These are phyloP conservation scores for Pythium sukuiense DNA, from an alignment of 352 stramenopile species.

Conservation along the genomic window DNA sequence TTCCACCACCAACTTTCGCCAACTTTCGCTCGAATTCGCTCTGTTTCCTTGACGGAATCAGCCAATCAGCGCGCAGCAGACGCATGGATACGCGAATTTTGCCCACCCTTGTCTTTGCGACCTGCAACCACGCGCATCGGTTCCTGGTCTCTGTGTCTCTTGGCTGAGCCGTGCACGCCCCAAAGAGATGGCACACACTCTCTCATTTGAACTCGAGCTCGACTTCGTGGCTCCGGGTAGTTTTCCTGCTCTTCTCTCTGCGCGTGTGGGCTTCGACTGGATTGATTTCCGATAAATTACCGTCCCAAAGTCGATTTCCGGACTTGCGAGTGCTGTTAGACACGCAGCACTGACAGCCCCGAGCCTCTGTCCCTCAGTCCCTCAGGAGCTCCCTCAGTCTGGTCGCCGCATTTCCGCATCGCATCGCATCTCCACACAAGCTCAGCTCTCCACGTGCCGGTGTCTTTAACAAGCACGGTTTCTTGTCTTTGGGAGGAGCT, in stretches of 20 bases:
- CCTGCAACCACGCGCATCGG: neutral
- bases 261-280: neutral
- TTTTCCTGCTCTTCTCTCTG: neutral
- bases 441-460: conserved; percentile 5
- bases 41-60: conserved; percentile 29
- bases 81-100: conserved; percentile 28
- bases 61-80: conserved; percentile 21
- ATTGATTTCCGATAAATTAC: conserved; percentile 13
- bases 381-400: neutral
- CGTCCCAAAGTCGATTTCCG: neutral
- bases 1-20: neutral
- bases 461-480: conserved; percentile 29
- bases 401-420: conserved; percentile 24
- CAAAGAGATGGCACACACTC: too few relatives aligned
- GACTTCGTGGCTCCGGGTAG: neutral
- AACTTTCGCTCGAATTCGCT: conserved; percentile 9
- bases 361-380: neutral
- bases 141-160: too few relatives aligned
- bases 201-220: too few relatives aligned
- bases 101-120: conserved; percentile 28
- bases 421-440: conserved; percentile 8
- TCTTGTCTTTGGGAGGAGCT: neutral
- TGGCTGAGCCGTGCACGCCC: too few relatives aligned
- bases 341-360: conserved; percentile 17
- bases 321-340: conserved; percentile 15